Conservation (phyloP, 2,329 filamentous ascomycete genomes). For the Colletotrichum aenigma region DNA sequence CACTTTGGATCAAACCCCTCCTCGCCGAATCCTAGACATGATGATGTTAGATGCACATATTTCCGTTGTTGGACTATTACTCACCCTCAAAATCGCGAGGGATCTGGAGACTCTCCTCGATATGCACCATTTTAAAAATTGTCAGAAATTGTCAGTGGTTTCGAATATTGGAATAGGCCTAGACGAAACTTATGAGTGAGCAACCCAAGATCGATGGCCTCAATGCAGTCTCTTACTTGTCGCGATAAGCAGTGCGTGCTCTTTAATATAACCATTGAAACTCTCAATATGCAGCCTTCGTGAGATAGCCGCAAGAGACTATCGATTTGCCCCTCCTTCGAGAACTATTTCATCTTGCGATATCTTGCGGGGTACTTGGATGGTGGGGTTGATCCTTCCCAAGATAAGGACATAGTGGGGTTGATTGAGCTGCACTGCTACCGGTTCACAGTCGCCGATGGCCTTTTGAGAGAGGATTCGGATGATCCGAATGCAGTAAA, state of each 20-base stretch:
- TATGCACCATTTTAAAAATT: neutral
- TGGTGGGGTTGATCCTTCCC: neutral
- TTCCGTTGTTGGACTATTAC: accelerated
- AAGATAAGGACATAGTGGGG: neutral
- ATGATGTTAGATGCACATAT: accelerated
- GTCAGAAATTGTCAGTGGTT: neutral
- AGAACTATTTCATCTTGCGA: neutral
- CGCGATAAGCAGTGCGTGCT: accelerated
- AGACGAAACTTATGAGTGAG: neutral
- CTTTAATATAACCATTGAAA: neutral
- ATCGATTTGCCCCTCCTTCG: neutral
- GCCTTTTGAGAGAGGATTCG: neutral
- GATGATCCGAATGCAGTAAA: neutral
- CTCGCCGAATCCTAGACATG: neutral
- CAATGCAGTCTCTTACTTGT: neutral
- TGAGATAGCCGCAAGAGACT: neutral
- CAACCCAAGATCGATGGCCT: neutral
- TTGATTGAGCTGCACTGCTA: neutral
- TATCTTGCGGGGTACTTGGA: neutral
- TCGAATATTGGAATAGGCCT: neutral
- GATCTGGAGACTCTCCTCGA: neutral
- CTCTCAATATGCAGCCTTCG: accelerated
- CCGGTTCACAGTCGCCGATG: neutral
- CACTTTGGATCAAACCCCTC: neutral
- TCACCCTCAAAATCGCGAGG: slow-evolving; percentile 28